Conservation (phyloP, 2,329 filamentous ascomycete species). For the Penicillium polonicum region DNA sequence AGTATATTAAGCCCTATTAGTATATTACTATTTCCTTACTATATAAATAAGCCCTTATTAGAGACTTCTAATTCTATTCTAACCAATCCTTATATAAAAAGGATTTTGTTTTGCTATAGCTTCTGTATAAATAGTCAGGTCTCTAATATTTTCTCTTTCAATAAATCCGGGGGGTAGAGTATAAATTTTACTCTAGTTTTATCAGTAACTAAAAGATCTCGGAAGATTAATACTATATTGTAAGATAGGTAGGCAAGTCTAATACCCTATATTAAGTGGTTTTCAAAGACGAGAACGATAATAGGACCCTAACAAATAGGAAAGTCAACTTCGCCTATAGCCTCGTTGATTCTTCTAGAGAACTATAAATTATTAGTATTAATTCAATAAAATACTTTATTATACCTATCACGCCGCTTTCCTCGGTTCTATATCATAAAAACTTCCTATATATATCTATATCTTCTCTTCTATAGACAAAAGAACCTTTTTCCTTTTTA, state of each 20-base stretch:
- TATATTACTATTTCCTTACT: slow-evolving; percentile 3
- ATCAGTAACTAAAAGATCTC: slow-evolving; percentile 3
- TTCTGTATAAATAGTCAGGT: background rate
- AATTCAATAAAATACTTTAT: too few relatives aligned
- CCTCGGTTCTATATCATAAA: too few relatives aligned
- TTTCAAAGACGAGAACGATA: background rate
- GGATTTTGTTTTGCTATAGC: slow-evolving; percentile 8
- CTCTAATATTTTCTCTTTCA: background rate
- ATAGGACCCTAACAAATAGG: background rate
- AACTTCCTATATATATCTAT: too few relatives aligned
- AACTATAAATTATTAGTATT: too few relatives aligned
- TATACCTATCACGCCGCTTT: too few relatives aligned
- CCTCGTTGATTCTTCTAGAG: slow-evolving; percentile 6
- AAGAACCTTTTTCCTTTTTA: too few relatives aligned
- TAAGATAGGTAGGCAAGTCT: slow-evolving; percentile 5
- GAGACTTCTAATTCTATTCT: slow-evolving; percentile 10
- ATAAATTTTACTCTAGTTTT: slow-evolving; percentile 4
- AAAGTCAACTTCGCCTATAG: slow-evolving; percentile 5
- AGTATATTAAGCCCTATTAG: slow-evolving; percentile 4
- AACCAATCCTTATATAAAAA: slow-evolving; percentile 10
- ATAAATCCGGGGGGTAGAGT: slow-evolving; percentile 8
- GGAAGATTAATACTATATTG: slow-evolving; percentile 7
- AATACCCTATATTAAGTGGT: background rate
- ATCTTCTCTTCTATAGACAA: too few relatives aligned
- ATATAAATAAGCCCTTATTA: slow-evolving; percentile 6